Base-by-base conservation (phyloP, 1,284 basidiomycete genomes). In the Cronartium ribicola region DNA sequence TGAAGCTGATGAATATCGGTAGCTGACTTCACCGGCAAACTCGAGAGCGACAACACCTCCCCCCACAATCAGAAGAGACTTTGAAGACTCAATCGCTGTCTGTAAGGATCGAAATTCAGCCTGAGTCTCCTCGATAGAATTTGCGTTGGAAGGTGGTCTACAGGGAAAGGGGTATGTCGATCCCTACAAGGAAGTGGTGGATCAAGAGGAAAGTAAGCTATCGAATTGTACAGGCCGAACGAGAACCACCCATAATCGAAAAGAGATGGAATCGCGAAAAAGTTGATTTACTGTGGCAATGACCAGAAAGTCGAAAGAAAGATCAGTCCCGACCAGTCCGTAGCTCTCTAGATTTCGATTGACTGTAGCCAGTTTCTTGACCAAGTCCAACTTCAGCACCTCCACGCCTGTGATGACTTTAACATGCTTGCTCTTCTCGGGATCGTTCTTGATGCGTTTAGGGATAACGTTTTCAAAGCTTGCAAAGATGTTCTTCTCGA, bases 31-130 rank as follows among this genome's bases (percentile, higher is more conserved):
- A 44, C 71, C 71, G 6, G 71, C 71, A 39, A 73, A 59, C 44
- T 73, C 71, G 51, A 73, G 60, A 29, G 64, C 71, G 10, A 73
- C 71, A 7, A 60, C 71, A 10, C 71, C 71, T 14, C 17, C 71
- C 8, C 71, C 71, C 13, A 66, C 71, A 41, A 73, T 62, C 39
- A 73, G 14, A 13, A 73, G 66, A 13, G 71, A 73, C 6, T 66
- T 17, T 4, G 40, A 61, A 5, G 40, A 11, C 20, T 57, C 22
- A 41, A 73, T 62, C 40, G 57, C 40, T 4, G 41, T 29, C 41
- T 73, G 71, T 13, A 73, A 55, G 3, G 8, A 17, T 40, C 14
- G 8, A 11, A 73, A 36, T 59, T 22, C 37, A 11, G 29, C 14
- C 29, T 73, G 55, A 14, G 61, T 41, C 37, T 66, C 64, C n/a